phyloP scores from a whole-genome alignment of 441 rosid species.

The Gossypium trilobum region DNA sequence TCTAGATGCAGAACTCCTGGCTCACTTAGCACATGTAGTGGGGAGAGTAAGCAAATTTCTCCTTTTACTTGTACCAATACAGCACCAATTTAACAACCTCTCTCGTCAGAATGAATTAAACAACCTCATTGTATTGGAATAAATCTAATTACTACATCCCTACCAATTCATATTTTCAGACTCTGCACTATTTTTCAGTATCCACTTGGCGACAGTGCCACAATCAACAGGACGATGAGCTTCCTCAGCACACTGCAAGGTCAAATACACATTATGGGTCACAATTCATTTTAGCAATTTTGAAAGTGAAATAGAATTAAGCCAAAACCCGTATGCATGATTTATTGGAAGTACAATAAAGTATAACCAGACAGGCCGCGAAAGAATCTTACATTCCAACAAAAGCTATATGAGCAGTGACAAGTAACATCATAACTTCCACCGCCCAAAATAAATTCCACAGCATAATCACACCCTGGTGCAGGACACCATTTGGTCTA shows the following conservation, averaged over 20 bases:
- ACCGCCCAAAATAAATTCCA: conserved; percentile 54
- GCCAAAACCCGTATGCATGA: not conserved
- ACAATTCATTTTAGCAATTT: not conserved
- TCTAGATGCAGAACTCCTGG: not conserved
- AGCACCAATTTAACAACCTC: not conserved
- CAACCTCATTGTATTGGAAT: not conserved
- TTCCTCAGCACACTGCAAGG: conserved; percentile 64
- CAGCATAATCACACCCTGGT: conserved; percentile 67
- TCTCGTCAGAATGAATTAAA: not conserved
- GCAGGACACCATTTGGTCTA: conserved; percentile 85
- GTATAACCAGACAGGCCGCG: not conserved
- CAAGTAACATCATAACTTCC: conserved; percentile 58
- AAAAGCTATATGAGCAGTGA: conserved; percentile 52
- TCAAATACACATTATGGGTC: conserved; percentile 5
- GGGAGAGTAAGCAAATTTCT: not conserved
- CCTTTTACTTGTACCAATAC: not conserved
- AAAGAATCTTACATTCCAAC: conserved; percentile 56
- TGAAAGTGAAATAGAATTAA: not conserved
- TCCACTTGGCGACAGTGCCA: conserved; percentile 60
- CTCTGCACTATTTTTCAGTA: conserved; percentile 61
- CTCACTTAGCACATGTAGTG: not conserved
- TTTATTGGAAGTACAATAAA: not conserved
- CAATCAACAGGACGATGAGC: conserved; percentile 83
- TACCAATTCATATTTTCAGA: conserved; percentile 32
- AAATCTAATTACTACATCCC: not conserved